Percentiles rank a stretch among this genome's conserved stretches.
Conservation (phyloP, 805 yeast genomes). For the Saccharomycopsis selenospora region DNA sequence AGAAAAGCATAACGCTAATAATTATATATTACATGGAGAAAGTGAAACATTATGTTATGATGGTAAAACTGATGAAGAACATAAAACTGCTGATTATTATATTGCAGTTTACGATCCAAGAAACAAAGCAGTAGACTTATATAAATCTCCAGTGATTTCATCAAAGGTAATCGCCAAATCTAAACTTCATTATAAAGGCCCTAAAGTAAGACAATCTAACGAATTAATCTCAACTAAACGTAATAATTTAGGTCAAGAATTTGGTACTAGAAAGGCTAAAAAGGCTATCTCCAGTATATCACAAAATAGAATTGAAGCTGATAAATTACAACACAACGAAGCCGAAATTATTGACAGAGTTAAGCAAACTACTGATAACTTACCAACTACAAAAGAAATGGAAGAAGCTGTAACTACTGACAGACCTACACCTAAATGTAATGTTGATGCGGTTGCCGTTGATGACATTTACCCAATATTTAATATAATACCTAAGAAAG, state of each 20-base stretch:
- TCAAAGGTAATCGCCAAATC: constrained; percentile 58
- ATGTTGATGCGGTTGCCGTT: constrained; percentile 72
- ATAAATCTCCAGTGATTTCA: constrained; percentile 54
- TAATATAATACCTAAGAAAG: constrained; percentile 61
- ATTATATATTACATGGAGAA: constrained; percentile 63
- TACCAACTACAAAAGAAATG: constrained; percentile 59
- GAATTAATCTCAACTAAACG: constrained; percentile 51
- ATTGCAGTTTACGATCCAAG: constrained; percentile 72
- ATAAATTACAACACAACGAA: constrained; percentile 64
- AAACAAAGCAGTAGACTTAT: constrained; percentile 56
- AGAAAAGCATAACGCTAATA: constrained; percentile 31
- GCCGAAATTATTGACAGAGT: constrained; percentile 78
- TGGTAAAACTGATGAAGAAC: constrained; percentile 41
- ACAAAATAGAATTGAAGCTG: constrained; percentile 82
- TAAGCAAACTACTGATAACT: constrained; percentile 54
- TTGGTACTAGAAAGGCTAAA: constrained; percentile 95
- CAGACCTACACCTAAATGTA: constrained; percentile 77
- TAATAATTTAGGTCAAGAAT: constrained; percentile 85
- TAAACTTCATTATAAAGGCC: constrained; percentile 51
- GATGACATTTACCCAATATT: constrained; percentile 75
- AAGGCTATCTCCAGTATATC: constrained; percentile 76
- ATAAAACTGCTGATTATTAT: constrained; percentile 41
- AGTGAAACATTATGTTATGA: constrained; percentile 64
- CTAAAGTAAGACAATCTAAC: constrained; percentile 53
- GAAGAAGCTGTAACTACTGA: constrained; percentile 49